phyloP scores from a whole-genome alignment of 805 yeast species.

The Lipomyces chichibuensis region DNA sequence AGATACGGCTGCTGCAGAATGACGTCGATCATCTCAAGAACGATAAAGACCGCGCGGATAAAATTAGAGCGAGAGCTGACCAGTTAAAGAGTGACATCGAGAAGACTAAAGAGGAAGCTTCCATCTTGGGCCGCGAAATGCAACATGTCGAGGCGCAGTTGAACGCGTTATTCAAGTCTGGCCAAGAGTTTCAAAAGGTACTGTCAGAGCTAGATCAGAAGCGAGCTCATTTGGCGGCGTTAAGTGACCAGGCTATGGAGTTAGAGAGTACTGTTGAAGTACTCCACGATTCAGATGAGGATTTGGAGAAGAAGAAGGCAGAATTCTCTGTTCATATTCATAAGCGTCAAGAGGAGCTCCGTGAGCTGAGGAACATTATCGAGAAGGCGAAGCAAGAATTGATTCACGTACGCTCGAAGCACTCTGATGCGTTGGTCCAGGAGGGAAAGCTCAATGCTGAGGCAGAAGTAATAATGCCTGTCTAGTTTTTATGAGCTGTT shows the following conservation, averaged over 20 bases:
- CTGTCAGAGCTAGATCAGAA: conserved; percentile 65
- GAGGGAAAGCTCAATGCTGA: conserved; percentile 62
- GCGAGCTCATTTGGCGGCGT: conserved; percentile 51
- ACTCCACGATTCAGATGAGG: conserved; percentile 51
- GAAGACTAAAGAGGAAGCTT: conserved; percentile 53
- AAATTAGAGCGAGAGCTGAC: conserved; percentile 54
- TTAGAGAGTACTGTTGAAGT: conserved; percentile 53
- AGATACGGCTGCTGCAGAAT: conserved; percentile 74
- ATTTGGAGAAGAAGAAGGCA: conserved; percentile 47
- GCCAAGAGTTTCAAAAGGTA: conserved; percentile 78
- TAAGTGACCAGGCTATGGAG: conserved; percentile 56
- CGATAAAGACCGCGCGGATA: conserved; percentile 73
- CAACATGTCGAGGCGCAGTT: conserved; percentile 59
- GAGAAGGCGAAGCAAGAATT: conserved; percentile 39
- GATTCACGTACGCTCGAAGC: conserved; percentile 42
- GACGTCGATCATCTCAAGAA: conserved; percentile 73
- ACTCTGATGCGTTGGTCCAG: conserved; percentile 48
- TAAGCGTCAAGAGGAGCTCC: conserved; percentile 38
- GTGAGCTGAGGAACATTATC: conserved; percentile 39
- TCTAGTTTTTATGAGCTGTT: background rate
- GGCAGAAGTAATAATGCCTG: conserved; percentile 31
- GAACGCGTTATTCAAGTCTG: conserved; percentile 66
- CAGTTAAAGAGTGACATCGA: conserved; percentile 52
- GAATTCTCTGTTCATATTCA: conserved; percentile 48
- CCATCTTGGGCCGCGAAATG: conserved; percentile 54